Conservation (phyloP, 805 yeast species). For the Wickerhamiella vanderwaltii region DNA sequence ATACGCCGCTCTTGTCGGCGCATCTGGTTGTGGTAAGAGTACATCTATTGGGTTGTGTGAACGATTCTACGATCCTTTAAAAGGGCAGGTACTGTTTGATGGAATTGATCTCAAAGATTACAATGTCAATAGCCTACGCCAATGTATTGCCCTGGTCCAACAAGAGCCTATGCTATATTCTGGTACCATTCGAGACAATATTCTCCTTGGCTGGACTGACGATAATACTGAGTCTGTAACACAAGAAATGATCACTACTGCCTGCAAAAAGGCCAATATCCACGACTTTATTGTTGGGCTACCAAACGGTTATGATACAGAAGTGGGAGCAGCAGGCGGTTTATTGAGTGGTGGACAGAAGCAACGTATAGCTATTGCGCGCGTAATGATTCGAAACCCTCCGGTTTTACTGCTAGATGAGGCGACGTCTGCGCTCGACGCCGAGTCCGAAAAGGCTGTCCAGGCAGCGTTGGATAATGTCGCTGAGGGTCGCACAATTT, state of each 20-base stretch:
- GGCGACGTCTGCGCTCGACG: slow-evolving; percentile 54
- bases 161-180: slow-evolving; percentile 49
- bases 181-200: slow-evolving; percentile 45
- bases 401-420: slow-evolving; percentile 53
- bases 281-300: slow-evolving; percentile 45
- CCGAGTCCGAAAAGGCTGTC: slow-evolving; percentile 63
- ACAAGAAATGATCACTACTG: slow-evolving; percentile 37
- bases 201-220: slow-evolving; percentile 35
- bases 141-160: slow-evolving; percentile 46
- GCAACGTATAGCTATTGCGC: slow-evolving; percentile 64
- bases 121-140: slow-evolving; percentile 39
- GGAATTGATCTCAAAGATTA: slow-evolving; percentile 38
- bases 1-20: slow-evolving; percentile 56
- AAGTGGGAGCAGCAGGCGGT: slow-evolving; percentile 45
- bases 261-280: slow-evolving; percentile 41
- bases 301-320: slow-evolving; percentile 50
- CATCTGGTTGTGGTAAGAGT: slow-evolving; percentile 52
- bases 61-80: slow-evolving; percentile 39
- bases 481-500: slow-evolving; percentile 59
- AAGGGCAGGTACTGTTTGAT: slow-evolving; percentile 41
- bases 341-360: slow-evolving; percentile 65
- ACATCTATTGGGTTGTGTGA: slow-evolving; percentile 42
- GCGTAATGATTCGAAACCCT: slow-evolving; percentile 59
- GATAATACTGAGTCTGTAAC: slow-evolving; percentile 24
- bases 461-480: slow-evolving; percentile 59